Evolutionary conservation across 1,139 yeast genomes (phyloP).

Genomic region (Taphrina deformans): DNA sequence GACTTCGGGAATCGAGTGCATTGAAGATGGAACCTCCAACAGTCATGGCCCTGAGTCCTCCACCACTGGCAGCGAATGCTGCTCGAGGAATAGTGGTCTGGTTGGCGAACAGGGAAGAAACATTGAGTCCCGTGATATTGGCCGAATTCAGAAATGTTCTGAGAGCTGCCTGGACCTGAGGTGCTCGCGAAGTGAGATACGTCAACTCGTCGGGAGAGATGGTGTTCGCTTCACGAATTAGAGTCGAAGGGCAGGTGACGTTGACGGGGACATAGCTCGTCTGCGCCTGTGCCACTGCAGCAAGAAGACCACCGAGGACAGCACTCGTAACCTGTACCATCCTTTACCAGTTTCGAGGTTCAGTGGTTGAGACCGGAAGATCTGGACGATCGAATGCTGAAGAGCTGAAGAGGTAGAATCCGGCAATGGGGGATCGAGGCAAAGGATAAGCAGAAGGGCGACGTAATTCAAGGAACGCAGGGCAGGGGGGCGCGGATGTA

Average conservation of each 20-base stretch:
- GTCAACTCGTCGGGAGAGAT: constrained; percentile 36
- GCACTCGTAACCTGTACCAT: background rate
- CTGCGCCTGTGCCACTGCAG: constrained; percentile 47
- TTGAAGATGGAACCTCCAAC: constrained; percentile 84
- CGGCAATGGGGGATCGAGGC: too few species aligned
- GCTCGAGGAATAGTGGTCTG: constrained; percentile 51
- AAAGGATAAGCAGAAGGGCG: too few species aligned
- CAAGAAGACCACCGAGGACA: background rate
- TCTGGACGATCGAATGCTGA: too few species aligned
- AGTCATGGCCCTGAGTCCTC: constrained; percentile 90
- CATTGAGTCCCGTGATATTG: constrained; percentile 56
- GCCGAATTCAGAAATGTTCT: constrained; percentile 58
- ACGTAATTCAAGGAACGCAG: too few species aligned
- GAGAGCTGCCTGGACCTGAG: constrained; percentile 56
- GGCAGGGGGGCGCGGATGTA: background rate
- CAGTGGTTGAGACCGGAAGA: background rate
- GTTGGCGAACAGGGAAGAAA: constrained; percentile 52
- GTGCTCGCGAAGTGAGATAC: constrained; percentile 49
- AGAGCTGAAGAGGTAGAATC: too few species aligned
- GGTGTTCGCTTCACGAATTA: constrained; percentile 37
- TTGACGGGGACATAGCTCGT: constrained; percentile 60
- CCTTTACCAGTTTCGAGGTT: background rate
- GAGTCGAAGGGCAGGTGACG: constrained; percentile 56
- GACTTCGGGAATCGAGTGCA: constrained; percentile 76
- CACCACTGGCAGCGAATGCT: constrained; percentile 83